A percentile compares a stretch with the other conserved stretches of the same genome.
Conservation (phyloP, 2,329 filamentous ascomycete genomes). For the Periconia sp. region DNA sequence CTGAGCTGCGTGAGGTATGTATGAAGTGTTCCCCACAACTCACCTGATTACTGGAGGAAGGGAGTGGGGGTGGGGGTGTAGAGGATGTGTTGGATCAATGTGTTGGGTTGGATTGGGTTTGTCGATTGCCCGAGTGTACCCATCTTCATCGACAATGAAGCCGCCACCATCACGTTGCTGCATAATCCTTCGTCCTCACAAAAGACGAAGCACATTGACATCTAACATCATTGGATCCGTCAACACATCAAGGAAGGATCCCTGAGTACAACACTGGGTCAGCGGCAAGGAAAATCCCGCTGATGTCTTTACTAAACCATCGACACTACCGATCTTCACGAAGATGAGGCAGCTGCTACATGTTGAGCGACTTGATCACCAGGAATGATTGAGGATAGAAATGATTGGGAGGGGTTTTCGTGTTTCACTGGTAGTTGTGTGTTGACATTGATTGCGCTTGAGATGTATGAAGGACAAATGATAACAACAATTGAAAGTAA, state of each 20-base stretch:
- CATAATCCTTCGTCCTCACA: slow-evolving; percentile 7
- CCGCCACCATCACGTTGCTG: background rate
- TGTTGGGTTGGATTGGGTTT: no score
- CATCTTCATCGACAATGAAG: slow-evolving; percentile 10
- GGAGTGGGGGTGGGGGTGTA: no score
- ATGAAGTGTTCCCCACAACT: no score
- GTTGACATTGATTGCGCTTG: no score
- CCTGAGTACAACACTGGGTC: background rate
- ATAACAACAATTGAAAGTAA: no score
- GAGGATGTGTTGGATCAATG: no score
- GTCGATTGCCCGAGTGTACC: background rate
- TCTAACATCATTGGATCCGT: slow-evolving; percentile 12
- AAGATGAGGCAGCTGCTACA: background rate
- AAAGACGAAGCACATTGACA: slow-evolving; percentile 13
- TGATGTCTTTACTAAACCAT: slow-evolving; percentile 5
- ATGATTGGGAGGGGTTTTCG: no score
- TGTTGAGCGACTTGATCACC: background rate
- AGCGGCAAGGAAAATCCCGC: background rate
- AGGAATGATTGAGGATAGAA: no score
- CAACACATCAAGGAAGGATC: background rate
- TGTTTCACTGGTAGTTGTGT: no score
- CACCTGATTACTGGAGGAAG: no score
- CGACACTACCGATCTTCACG: background rate
- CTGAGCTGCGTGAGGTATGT: no score
- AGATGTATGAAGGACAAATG: no score